These are phyloP conservation scores for Colletotrichum melonis DNA, from an alignment of 2,329 filamentous ascomycete genomes.

Conservation along the genomic window DNA sequence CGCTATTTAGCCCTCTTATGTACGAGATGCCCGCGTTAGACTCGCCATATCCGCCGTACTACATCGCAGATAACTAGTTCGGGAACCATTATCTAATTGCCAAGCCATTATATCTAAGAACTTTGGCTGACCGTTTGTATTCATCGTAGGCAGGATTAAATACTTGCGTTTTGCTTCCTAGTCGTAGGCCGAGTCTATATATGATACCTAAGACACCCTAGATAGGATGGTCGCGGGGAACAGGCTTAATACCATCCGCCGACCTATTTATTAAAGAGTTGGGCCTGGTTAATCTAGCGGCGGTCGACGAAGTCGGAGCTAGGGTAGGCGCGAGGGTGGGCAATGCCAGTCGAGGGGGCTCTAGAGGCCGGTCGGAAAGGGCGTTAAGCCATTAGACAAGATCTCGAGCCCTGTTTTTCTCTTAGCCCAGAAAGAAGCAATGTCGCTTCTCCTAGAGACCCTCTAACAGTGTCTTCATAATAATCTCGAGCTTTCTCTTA, in stretches of 20 bases:
- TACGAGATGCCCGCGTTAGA: conserved; percentile 64
- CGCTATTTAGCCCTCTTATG: conserved; percentile 47
- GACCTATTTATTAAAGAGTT: background rate
- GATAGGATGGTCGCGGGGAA: conserved; percentile 39
- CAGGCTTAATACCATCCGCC: background rate
- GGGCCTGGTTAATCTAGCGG: no score
- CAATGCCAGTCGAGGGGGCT: background rate
- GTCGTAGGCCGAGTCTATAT: conserved; percentile 39
- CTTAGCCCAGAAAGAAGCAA: background rate
- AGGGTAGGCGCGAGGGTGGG: background rate
- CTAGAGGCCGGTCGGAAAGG: background rate
- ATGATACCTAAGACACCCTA: conserved; percentile 46
- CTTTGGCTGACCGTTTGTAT: conserved; percentile 17
- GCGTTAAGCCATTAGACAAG: background rate
- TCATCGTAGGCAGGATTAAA: conserved; percentile 34
- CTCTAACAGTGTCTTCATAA: background rate
- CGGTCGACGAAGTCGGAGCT: background rate
- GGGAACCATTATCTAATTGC: conserved; percentile 63
- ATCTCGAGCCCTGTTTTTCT: background rate
- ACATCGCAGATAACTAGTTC: conserved; percentile 59
- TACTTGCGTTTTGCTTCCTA: conserved; percentile 11
- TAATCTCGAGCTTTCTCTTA: background rate
- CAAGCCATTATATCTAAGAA: conserved; percentile 47
- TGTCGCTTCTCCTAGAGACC: no score
- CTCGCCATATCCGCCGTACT: conserved; percentile 64